A percentile compares a stretch with the other conserved stretches of the same genome.
These are phyloP conservation scores for Hypomyces rosellus DNA, from an alignment of 2,329 filamentous ascomycete genomes.

Conservation along the genomic window DNA sequence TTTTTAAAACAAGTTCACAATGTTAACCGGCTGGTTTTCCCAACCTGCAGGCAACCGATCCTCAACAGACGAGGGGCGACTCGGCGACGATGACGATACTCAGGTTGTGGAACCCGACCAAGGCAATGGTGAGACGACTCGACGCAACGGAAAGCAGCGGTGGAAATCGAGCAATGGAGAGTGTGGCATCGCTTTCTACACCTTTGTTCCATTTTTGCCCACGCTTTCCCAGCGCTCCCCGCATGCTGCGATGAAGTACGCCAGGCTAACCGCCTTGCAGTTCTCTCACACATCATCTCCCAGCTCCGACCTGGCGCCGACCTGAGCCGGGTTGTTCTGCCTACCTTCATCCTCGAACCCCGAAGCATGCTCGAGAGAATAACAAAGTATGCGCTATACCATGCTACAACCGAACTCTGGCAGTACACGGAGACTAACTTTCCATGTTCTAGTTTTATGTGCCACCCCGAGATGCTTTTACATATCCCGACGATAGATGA, in stretches of 20 bases:
- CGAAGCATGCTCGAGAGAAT: slow-evolving; percentile 98
- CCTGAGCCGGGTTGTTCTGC: slow-evolving; percentile 85
- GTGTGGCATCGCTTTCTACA: not conserved
- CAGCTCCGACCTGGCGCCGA: slow-evolving; percentile 94
- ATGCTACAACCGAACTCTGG: not conserved
- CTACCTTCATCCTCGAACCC: slow-evolving; percentile 96
- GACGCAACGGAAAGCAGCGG: slow-evolving; percentile 1
- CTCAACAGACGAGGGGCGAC: slow-evolving; percentile 49
- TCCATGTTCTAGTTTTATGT: slow-evolving; percentile 75
- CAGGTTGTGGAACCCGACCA: slow-evolving; percentile 84
- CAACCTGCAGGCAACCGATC: slow-evolving; percentile 41
- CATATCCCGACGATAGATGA: slow-evolving; percentile 84
- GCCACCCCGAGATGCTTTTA: slow-evolving; percentile 91
- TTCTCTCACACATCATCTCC: slow-evolving; percentile 94
- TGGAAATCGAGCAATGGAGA: slow-evolving; percentile 1
- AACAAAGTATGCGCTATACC: slow-evolving; percentile 67
- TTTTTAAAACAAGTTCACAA: slow-evolving; percentile 15
- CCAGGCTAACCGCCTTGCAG: slow-evolving; percentile 37
- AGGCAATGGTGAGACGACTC: slow-evolving; percentile 71
- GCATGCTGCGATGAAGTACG: not conserved
- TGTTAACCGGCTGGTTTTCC: slow-evolving; percentile 39
- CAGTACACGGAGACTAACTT: not conserved
- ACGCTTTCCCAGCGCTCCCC: slow-evolving; percentile 8
- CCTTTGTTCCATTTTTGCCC: not conserved
- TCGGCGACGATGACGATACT: slow-evolving; percentile 60